Conservation (phyloP, 1,284 basidiomycete genomes). For the Austroboletus novae-zelandiae region DNA sequence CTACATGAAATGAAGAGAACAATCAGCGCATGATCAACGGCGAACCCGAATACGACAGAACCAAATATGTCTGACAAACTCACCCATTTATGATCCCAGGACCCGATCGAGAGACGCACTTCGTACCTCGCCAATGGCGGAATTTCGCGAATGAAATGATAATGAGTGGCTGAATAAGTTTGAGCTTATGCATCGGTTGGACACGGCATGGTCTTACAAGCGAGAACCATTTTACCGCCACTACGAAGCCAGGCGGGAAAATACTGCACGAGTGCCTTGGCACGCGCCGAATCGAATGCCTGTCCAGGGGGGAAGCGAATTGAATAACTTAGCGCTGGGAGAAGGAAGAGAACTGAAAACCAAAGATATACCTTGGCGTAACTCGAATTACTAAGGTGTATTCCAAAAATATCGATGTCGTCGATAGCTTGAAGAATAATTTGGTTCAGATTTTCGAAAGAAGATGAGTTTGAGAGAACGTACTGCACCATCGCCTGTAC, state of each 20-base stretch:
- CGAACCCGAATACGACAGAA: not conserved
- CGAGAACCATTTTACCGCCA: slow-evolving; percentile 70
- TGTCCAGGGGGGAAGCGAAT: slow-evolving; percentile 10
- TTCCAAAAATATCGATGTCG: slow-evolving; percentile 62
- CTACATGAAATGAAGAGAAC: slow-evolving; percentile 12
- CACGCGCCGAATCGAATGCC: slow-evolving; percentile 44
- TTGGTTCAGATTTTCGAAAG: not conserved
- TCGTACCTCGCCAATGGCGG: slow-evolving; percentile 70
- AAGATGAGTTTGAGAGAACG: slow-evolving; percentile 25
- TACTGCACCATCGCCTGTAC: slow-evolving; percentile 56
- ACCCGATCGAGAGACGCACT: slow-evolving; percentile 60
- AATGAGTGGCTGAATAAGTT: slow-evolving; percentile 58
- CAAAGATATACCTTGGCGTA: slow-evolving; percentile 59
- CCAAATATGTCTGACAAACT: not conserved
- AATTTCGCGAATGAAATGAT: slow-evolving; percentile 76
- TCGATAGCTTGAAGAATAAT: slow-evolving; percentile 48
- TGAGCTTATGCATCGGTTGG: not conserved
- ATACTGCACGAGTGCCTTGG: slow-evolving; percentile 41
- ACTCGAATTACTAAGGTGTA: slow-evolving; percentile 73
- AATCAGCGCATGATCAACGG: not conserved
- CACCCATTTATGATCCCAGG: slow-evolving; percentile 90
- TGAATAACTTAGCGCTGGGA: not conserved
- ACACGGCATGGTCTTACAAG: slow-evolving; percentile 40
- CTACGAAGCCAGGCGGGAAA: slow-evolving; percentile 64
- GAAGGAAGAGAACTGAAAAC: not conserved